phyloP scores from a whole-genome alignment of 306 rosid genomes.

The Citrullus mucosospermus region DNA sequence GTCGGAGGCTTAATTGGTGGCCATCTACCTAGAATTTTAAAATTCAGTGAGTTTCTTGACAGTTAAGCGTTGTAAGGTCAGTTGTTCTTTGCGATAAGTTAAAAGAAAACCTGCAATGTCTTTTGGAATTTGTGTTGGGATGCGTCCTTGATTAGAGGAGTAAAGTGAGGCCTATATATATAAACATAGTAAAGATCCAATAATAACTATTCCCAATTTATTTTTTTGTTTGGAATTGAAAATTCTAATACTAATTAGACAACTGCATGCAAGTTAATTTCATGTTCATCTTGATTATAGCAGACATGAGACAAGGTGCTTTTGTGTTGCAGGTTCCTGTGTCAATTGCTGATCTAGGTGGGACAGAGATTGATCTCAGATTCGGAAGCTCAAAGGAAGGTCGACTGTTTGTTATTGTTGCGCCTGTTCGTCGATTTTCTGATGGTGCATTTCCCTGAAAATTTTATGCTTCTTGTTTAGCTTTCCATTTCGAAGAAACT shows the following conservation, averaged over 20 bases:
- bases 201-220: neutral
- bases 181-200: neutral
- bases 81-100: neutral
- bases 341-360: slow-evolving; percentile 99
- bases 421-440: slow-evolving; percentile 86
- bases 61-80: neutral
- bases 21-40: neutral
- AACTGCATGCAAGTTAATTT: neutral
- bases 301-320: neutral
- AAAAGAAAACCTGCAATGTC: neutral
- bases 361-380: slow-evolving; percentile 93
- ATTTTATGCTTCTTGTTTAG: neutral
- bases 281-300: neutral
- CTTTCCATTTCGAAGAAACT: neutral
- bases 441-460: slow-evolving; percentile 37
- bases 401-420: slow-evolving; percentile 71
- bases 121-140: neutral
- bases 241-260: neutral
- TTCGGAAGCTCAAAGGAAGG: slow-evolving; percentile 75
- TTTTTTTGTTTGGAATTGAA: neutral
- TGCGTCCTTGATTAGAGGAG: neutral
- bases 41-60: neutral
- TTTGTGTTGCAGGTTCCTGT: slow-evolving; percentile 69
- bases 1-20: neutral
- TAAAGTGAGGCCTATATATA: neutral